Evolutionary conservation across 2,329 filamentous ascomycete species (phyloP).

Genomic region (Calonectria henricotiae): DNA sequence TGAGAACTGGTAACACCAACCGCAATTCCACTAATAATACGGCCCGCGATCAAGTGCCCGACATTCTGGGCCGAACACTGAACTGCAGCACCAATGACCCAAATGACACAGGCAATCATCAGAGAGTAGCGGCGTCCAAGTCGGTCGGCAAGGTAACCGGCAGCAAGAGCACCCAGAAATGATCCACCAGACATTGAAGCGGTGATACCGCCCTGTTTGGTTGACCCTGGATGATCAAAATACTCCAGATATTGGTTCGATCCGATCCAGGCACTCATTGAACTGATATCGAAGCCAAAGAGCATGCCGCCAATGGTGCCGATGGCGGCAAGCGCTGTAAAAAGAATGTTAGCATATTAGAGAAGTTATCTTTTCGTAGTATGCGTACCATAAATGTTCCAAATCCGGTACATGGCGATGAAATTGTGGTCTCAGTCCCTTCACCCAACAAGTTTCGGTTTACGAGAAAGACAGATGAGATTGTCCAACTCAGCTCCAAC

Average conservation of each 20-base stretch:
- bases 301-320: constrained; percentile 63
- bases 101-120: constrained; percentile 65
- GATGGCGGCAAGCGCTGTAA: constrained; percentile 57
- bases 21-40: constrained; percentile 76
- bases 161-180: constrained; percentile 63
- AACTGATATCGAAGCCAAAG: constrained; percentile 73
- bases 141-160: constrained; percentile 65
- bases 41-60: constrained; percentile 69
- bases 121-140: constrained; percentile 64
- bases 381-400: constrained; percentile 58
- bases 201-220: constrained; percentile 67
- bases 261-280: constrained; percentile 73
- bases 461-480: constrained; percentile 16
- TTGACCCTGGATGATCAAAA: constrained; percentile 65
- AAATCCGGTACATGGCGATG: constrained; percentile 57
- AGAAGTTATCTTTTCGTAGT: background rate
- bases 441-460: background rate
- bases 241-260: constrained; percentile 68
- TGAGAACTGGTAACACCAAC: constrained; percentile 79
- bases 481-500: constrained; percentile 22
- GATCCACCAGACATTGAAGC: constrained; percentile 68
- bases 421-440: constrained; percentile 9
- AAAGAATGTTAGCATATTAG: constrained; percentile 36
- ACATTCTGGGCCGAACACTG: constrained; percentile 74
- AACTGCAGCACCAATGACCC: constrained; percentile 73